A percentile compares a stretch with the other conserved stretches of the same genome.
phyloP scores from a whole-genome alignment of 768 basidiomycete species.

The Termitomyces sp. region DNA sequence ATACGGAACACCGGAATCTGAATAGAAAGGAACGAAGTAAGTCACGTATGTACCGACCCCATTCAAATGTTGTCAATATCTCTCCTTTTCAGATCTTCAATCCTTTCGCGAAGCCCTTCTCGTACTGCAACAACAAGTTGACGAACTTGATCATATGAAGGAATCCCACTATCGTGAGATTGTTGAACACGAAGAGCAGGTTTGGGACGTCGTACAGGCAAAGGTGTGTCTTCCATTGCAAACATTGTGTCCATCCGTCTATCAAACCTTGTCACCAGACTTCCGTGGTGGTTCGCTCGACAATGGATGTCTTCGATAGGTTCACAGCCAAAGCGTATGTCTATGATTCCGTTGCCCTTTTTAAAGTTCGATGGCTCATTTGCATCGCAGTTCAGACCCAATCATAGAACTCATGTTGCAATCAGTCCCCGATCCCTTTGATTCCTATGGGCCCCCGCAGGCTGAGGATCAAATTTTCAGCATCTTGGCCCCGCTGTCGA shows the following conservation, averaged over 20 bases:
- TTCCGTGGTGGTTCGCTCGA: conserved; percentile 80
- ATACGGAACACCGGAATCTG: conserved; percentile 82
- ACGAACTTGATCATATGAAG: conserved; percentile 86
- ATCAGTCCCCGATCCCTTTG: conserved; percentile 88
- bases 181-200: conserved; percentile 87
- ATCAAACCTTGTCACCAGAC: conserved; percentile 34
- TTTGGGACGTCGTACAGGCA: conserved; percentile 88
- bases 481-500: conserved; percentile 82
- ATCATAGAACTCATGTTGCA: conserved; percentile 88
- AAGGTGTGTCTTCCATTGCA: conserved; percentile 47
- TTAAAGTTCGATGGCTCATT: background rate
- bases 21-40: conserved; percentile 81
- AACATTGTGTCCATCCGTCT: background rate
- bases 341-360: conserved; percentile 9
- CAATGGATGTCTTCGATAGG: conserved; percentile 88
- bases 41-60: conserved; percentile 17
- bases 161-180: conserved; percentile 83
- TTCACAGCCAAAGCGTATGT: conserved; percentile 83
- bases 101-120: conserved; percentile 80
- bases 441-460: conserved; percentile 84
- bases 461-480: conserved; percentile 90
- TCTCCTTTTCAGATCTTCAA: conserved; percentile 61
- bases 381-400: conserved; percentile 64
- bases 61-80: conserved; percentile 3
- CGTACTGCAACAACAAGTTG: conserved; percentile 82